Evolutionary conservation across 768 basidiomycete genomes (phyloP).

Genomic region (Boletus vinaceobasis): DNA sequence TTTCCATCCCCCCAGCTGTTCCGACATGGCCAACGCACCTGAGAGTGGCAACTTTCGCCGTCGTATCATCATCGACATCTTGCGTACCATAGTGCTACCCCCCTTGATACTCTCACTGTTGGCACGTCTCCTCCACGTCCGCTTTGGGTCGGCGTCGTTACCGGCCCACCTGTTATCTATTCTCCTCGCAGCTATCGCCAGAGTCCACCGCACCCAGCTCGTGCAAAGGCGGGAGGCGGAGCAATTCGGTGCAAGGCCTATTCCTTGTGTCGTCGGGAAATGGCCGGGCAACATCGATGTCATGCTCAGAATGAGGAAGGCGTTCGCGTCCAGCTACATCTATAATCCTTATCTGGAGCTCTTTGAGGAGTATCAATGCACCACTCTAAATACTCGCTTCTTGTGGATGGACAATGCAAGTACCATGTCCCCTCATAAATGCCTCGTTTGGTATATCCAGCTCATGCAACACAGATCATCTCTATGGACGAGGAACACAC

Average conservation of each 20-base stretch:
- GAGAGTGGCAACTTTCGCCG: slow-evolving; percentile 38
- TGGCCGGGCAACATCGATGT: slow-evolving; percentile 81
- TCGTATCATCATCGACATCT: slow-evolving; percentile 48
- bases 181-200: slow-evolving; percentile 37
- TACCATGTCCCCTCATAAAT: slow-evolving; percentile 3
- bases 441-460: not conserved
- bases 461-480: slow-evolving; percentile 47
- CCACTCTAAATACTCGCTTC: slow-evolving; percentile 65
- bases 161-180: slow-evolving; percentile 42
- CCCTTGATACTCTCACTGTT: slow-evolving; percentile 33
- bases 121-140: slow-evolving; percentile 27
- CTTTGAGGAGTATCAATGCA: slow-evolving; percentile 67
- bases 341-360: slow-evolving; percentile 62
- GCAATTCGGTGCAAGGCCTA: slow-evolving; percentile 47
- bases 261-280: slow-evolving; percentile 60
- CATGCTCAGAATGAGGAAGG: slow-evolving; percentile 51
- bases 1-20: not conserved
- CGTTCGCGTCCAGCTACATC: slow-evolving; percentile 57
- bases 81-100: slow-evolving; percentile 40
- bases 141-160: slow-evolving; percentile 35
- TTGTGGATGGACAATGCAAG: slow-evolving; percentile 68
- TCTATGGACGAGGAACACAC: slow-evolving; percentile 71
- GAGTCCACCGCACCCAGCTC: slow-evolving; percentile 34
- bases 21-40: slow-evolving; percentile 2
- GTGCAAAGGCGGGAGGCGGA: slow-evolving; percentile 43